Percentiles rank a stretch among this genome's conserved stretches.
Evolutionary conservation across 225 moss, liverwort and hornwort species (phyloP).

Genomic region (Takakia lepidozioides): DNA sequence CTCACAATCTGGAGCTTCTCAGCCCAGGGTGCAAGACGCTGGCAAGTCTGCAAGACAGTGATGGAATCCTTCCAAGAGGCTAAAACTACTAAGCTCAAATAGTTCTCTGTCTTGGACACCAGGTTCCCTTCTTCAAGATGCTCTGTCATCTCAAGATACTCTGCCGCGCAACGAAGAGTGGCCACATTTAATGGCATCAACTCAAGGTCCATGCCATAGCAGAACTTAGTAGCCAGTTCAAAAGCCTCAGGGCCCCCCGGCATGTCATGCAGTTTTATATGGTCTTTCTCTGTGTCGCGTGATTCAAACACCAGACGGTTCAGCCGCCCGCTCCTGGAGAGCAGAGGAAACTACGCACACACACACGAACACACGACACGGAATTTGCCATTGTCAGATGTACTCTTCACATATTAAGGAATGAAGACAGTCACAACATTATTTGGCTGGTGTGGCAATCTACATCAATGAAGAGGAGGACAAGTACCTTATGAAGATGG

Average conservation of each 20-base stretch:
- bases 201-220: constrained; percentile 72
- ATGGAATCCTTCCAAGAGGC: constrained; percentile 87
- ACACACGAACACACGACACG: background rate
- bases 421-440: too few species aligned
- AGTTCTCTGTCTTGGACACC: constrained; percentile 69
- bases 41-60: constrained; percentile 63
- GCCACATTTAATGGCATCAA: constrained; percentile 64
- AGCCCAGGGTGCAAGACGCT: constrained; percentile 61
- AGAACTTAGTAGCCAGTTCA: constrained; percentile 79
- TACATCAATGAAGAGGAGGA: too few species aligned
- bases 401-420: too few species aligned
- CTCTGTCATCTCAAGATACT: constrained; percentile 79
- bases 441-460: too few species aligned
- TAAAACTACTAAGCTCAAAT: constrained; percentile 56
- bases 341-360: constrained; percentile 26
- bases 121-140: constrained; percentile 71
- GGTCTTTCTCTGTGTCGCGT: constrained; percentile 62
- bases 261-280: constrained; percentile 68
- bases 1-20: constrained; percentile 65
- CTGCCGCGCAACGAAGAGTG: constrained; percentile 66
- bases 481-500: constrained; percentile 79
- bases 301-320: constrained; percentile 74
- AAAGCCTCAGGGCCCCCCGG: constrained; percentile 78
- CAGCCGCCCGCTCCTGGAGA: constrained; percentile 62
- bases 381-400: too few species aligned